Evolutionary conservation across 495 filamentous ascomycete genomes (phyloP).

Genomic region (Patellaria atrata): DNA sequence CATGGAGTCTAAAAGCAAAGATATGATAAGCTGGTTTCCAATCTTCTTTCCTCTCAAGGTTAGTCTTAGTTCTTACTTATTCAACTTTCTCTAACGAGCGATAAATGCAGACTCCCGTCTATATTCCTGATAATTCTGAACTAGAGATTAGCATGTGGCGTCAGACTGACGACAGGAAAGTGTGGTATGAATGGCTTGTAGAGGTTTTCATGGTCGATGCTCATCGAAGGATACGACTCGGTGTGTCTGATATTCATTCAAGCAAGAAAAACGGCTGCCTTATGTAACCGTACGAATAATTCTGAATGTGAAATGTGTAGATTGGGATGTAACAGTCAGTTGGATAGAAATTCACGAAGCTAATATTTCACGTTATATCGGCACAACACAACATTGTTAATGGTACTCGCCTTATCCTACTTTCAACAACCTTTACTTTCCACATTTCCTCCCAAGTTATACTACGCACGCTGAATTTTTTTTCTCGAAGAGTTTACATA

Average conservation of each 20-base stretch:
- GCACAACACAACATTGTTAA: too few relatives aligned
- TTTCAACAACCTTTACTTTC: too few relatives aligned
- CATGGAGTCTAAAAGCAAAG: slow-evolving; percentile 80
- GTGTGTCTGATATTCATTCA: slow-evolving; percentile 70
- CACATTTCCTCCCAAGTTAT: too few relatives aligned
- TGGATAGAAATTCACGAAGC: too few relatives aligned
- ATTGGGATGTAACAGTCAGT: too few relatives aligned
- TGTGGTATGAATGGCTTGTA: slow-evolving; percentile 98
- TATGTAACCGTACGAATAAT: too few relatives aligned
- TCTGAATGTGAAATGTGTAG: too few relatives aligned
- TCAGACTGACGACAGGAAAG: slow-evolving; percentile 84
- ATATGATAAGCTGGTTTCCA: slow-evolving; percentile 98
- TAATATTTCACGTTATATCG: too few relatives aligned
- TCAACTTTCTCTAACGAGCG: slow-evolving; percentile 1
- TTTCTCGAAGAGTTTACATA: too few relatives aligned
- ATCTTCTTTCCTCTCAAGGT: slow-evolving; percentile 97
- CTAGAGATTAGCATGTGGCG: slow-evolving; percentile 87
- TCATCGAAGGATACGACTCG: slow-evolving; percentile 55
- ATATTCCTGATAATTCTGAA: slow-evolving; percentile 70
- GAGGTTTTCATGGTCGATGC: slow-evolving; percentile 57
- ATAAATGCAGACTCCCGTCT: slow-evolving; percentile 56
- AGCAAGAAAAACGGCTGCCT: slow-evolving; percentile 83
- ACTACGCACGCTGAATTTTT: too few relatives aligned
- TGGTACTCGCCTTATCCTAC: too few relatives aligned
- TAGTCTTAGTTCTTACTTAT: slow-evolving; percentile 19